Conservation (phyloP, 495 filamentous ascomycete genomes). For the Talaromyces adpressus region DNA sequence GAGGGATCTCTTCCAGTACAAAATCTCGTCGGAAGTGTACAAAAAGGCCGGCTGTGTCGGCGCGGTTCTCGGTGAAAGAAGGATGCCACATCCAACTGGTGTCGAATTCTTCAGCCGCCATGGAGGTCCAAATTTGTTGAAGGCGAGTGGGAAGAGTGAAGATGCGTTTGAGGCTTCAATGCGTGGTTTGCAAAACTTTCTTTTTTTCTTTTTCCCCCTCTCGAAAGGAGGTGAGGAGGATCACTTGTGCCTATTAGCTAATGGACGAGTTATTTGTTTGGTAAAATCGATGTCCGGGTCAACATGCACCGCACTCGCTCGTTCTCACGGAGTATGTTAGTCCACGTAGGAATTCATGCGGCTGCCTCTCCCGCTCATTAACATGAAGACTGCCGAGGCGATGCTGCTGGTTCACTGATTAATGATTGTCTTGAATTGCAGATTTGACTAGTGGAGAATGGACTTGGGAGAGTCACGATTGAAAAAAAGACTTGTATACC, state of each 20-base stretch:
- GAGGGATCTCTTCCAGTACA: neutral
- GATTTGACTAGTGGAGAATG: neutral
- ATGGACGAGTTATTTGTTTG: neutral
- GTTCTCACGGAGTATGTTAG: neutral
- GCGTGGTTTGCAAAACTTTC: neutral
- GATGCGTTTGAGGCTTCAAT: neutral
- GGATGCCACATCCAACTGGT: slow-evolving; percentile 4
- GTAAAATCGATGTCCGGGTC: neutral
- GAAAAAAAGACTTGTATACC: neutral
- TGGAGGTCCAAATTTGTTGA: neutral
- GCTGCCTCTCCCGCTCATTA: neutral
- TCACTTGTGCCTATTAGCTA: neutral
- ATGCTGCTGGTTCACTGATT: neutral
- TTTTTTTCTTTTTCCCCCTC: neutral
- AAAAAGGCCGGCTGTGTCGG: slow-evolving; percentile 1
- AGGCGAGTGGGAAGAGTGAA: neutral
- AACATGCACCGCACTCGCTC: neutral
- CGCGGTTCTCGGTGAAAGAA: neutral
- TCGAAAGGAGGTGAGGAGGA: neutral
- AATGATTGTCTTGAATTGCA: neutral
- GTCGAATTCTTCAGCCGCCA: neutral
- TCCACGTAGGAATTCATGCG: neutral
- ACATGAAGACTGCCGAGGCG: neutral
- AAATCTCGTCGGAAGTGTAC: slow-evolving; percentile 2
- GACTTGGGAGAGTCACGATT: neutral